phyloP scores from a whole-genome alignment of 441 rosid species.

The Jatropha podagrica region DNA sequence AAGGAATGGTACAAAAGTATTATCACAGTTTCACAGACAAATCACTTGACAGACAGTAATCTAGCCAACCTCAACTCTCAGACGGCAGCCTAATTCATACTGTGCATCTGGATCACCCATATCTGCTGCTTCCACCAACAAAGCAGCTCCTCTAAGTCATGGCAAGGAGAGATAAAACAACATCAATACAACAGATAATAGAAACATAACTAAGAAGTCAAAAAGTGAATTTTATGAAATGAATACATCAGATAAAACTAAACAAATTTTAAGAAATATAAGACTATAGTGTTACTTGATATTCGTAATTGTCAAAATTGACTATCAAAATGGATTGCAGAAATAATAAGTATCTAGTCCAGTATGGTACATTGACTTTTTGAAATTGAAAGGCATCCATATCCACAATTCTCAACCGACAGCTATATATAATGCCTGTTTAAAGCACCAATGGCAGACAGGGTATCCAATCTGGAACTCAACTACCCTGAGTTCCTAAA shows the following conservation, averaged over 20 bases:
- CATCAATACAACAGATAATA: constrained; percentile 11
- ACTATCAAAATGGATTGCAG: not conserved
- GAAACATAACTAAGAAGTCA: constrained; percentile 8
- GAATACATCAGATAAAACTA: not conserved
- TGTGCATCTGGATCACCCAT: constrained; percentile 95
- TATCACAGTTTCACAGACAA: constrained; percentile 12
- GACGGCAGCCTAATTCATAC: constrained; percentile 72
- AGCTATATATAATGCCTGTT: constrained; percentile 2
- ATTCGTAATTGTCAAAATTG: not conserved
- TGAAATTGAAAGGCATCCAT: too few species aligned
- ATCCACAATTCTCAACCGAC: not conserved
- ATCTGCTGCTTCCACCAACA: constrained; percentile 86
- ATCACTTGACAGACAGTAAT: not conserved
- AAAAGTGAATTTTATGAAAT: not conserved
- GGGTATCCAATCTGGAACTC: not conserved
- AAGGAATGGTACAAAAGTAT: not conserved
- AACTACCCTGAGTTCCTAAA: not conserved
- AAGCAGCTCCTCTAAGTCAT: constrained; percentile 73
- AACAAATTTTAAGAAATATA: not conserved
- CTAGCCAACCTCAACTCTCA: constrained; percentile 75
- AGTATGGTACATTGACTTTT: not conserved
- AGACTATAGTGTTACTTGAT: not conserved
- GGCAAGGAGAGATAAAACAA: not conserved
- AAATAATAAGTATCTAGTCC: not conserved
- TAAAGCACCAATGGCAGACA: not conserved